Base-by-base conservation (phyloP, 345 rosid genomes). In the Aquilaria malaccensis region DNA sequence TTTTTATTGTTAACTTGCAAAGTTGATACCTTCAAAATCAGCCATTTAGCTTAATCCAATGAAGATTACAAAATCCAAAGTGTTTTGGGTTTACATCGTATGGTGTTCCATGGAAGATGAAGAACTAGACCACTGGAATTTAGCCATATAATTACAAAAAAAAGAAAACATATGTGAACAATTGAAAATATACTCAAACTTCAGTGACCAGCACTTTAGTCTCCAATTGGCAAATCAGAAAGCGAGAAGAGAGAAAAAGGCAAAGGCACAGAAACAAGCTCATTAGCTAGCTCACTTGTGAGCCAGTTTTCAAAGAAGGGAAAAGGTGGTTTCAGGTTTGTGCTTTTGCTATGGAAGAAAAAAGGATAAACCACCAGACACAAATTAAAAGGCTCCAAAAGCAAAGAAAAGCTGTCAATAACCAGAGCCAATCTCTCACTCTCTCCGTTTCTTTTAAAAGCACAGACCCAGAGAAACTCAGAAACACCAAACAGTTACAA, bases 271-370 rank as follows among this genome's bases (percentile, higher is more conserved):
- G 72, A 67, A 71, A 59, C 61, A 67, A 66, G 74, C 59, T 70
- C 62, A 56, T 37, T 37, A 37, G 43, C 7, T 37, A 37, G 7
- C 70, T 47, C 70, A 67, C 57, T 47, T 66, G 82, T 68, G 81
- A 71, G 50, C 83, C 80, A 81, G 67, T 75, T 22, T 69, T 64
- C 73, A 55, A 74, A 68, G 72, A 15, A 53, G 31, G 61, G 73
- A 68, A 63, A 74, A 72, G 67, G 64, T 60, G 57, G 65, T 54
- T 56, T 7, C 53, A 63, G 47, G 65, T 37, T 37, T 37, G 5
- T 52, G 67, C 70, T 22, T 60, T 58, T 49, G 50, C 45, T 55
- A 37, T 22, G 70, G 64, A 66, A 67, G 56, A 59, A 58, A 60
- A 60, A 52, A 70, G 70, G 74, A 51, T 30, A 22, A 58, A 55